Percentiles rank a stretch among this genome's conserved stretches.
Evolutionary conservation across 345 rosid genomes (phyloP).

Genomic region (Eucalyptus tenuipes): DNA sequence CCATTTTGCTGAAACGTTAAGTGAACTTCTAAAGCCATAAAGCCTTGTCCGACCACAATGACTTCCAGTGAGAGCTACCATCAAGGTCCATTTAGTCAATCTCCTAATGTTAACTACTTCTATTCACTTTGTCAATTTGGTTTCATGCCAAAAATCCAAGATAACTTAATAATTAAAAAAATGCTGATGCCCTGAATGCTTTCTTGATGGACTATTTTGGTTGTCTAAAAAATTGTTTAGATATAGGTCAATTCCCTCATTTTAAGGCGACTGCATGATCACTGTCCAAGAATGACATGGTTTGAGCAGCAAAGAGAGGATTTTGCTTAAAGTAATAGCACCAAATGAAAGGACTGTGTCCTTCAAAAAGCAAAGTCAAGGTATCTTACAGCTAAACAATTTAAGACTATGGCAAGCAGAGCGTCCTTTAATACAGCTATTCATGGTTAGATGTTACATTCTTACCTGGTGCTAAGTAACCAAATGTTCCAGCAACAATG

Average conservation of each 20-base stretch:
- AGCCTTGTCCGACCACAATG: background rate
- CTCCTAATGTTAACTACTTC: background rate
- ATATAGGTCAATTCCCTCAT: background rate
- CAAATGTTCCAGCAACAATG: slow-evolving; percentile 98
- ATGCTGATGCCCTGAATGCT: background rate
- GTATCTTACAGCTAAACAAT: background rate
- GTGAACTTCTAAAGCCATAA: background rate
- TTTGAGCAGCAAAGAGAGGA: background rate
- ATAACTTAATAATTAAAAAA: background rate
- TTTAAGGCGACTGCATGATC: background rate
- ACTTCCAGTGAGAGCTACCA: background rate
- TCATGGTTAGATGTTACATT: background rate
- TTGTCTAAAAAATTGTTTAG: background rate
- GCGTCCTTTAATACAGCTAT: background rate
- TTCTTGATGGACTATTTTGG: background rate
- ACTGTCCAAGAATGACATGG: background rate
- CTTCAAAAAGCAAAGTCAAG: background rate
- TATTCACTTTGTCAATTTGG: background rate
- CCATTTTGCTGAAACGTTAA: background rate
- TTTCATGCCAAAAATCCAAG: background rate
- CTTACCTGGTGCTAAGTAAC: slow-evolving; percentile 97
- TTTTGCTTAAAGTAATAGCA: background rate
- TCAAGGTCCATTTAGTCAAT: background rate
- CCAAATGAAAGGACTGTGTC: background rate
- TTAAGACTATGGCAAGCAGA: background rate